Evolutionary conservation across 345 rosid species (phyloP).

Genomic region (Brassica carinata): DNA sequence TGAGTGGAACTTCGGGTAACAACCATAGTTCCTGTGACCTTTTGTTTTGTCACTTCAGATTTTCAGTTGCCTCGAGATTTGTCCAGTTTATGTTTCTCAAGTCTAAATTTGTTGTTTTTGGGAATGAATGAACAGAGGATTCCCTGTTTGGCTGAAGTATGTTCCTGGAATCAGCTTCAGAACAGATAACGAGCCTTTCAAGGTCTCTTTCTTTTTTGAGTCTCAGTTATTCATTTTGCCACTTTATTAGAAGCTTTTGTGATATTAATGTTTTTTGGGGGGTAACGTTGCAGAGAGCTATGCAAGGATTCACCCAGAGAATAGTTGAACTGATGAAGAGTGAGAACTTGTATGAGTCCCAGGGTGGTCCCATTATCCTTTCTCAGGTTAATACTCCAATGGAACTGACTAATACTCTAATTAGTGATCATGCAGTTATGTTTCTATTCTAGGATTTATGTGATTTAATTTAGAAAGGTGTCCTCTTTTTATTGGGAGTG

Average conservation of each 20-base stretch:
- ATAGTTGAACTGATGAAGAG: slow-evolving; percentile 95
- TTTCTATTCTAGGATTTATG: not conserved
- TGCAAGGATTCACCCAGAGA: slow-evolving; percentile 94
- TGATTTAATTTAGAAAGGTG: slow-evolving; percentile 14
- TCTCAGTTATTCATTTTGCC: not conserved
- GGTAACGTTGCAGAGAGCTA: slow-evolving; percentile 71
- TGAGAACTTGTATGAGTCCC: slow-evolving; percentile 88
- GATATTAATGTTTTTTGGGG: slow-evolving; percentile 17
- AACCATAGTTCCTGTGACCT: slow-evolving; percentile 16
- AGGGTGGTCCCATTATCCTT: slow-evolving; percentile 98
- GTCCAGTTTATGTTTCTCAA: no score
- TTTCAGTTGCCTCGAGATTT: slow-evolving; percentile 27
- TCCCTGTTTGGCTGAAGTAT: slow-evolving; percentile 99
- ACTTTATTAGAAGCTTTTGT: not conserved
- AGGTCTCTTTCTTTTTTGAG: slow-evolving; percentile 53
- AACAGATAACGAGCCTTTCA: slow-evolving; percentile 99
- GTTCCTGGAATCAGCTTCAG: slow-evolving; percentile 98
- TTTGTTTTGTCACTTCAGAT: slow-evolving; percentile 33
- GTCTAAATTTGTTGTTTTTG: not conserved
- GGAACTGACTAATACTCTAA: not conserved
- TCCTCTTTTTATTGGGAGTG: slow-evolving; percentile 2
- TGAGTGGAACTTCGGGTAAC: slow-evolving; percentile 99
- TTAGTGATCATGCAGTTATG: slow-evolving; percentile 14
- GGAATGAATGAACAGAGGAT: slow-evolving; percentile 70
- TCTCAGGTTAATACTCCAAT: slow-evolving; percentile 62